Percentiles rank a stretch among this genome's conserved stretches.
These are phyloP conservation scores for Colletotrichum chlorophyti DNA, from an alignment of 2,329 filamentous ascomycete genomes.

Conservation along the genomic window DNA sequence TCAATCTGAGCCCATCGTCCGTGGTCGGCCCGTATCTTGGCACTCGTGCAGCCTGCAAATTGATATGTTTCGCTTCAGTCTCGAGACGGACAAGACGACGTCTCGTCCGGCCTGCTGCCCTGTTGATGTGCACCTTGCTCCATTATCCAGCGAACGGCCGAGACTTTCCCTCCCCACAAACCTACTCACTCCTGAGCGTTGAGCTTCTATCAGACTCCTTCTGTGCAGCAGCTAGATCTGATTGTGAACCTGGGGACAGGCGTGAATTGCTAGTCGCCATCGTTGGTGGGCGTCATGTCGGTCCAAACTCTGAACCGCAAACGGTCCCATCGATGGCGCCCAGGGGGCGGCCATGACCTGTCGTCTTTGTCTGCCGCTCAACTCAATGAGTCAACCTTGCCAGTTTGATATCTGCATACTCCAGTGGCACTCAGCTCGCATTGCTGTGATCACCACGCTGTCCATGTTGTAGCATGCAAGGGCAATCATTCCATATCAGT, in stretches of 20 bases:
- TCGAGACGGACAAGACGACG: neutral
- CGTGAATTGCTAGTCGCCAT: neutral
- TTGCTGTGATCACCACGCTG: no score
- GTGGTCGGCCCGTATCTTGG: conserved; percentile 7
- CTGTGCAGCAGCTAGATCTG: neutral
- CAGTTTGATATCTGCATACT: no score
- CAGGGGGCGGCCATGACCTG: neutral
- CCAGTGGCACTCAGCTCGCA: no score
- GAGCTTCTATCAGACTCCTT: neutral
- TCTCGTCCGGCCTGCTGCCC: conserved; percentile 7
- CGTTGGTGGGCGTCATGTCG: neutral
- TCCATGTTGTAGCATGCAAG: no score
- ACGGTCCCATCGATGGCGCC: neutral
- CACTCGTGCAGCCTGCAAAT: conserved; percentile 6
- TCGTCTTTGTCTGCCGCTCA: neutral
- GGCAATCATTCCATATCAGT: no score
- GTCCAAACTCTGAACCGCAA: neutral
- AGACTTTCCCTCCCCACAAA: neutral
- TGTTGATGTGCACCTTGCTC: conserved; percentile 2
- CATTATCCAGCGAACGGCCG: neutral
- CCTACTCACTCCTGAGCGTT: neutral
- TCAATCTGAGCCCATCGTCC: neutral
- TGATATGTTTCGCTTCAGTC: conserved; percentile 23
- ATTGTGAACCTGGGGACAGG: neutral
- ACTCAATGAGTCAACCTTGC: no score